Base-by-base conservation (phyloP, 768 basidiomycete species). In the Megacollybia marginata region DNA sequence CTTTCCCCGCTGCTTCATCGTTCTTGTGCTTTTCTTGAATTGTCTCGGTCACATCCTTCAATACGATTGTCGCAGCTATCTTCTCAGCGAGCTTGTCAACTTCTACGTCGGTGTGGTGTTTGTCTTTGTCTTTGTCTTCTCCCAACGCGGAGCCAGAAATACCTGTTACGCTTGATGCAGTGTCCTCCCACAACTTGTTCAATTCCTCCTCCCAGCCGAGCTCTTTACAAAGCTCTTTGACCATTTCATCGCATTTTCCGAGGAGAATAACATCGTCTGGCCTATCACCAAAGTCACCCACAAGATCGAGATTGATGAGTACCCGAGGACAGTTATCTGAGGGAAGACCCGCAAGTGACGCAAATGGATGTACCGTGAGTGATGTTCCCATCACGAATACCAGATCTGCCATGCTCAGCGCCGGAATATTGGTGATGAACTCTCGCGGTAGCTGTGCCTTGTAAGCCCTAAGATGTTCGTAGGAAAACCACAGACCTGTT, bases 351-450 rank as follows among this genome's bases (percentile, higher is more conserved):
- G 85, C 76, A 19, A 98, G 79, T 1, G 80, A 79, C 5, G 93
- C 92, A 62, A 98, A 96, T 2, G 91, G 92, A 47, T 86, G 81
- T 10, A 93, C 89, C 0, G 80, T 83, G 44, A 95, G 74, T 1
- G 92, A 94, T 0, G 94, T 97, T 23, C 94, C 93, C 56, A 96
- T 83, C 42, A 96, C 79, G 57, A 97, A 83, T 35, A 96, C 77
- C 18, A 98, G 75, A 64, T 98, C 92, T 8, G 89, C 90, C n/a
- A 71, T 53, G 5, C 59, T 58, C 31, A 96, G 62, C 16, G 70
- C 67, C 1, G 70, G 69, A 6, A 88, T 68, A 13, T 79, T 70
- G 1, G 59, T 45, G 54, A 83, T 76, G 66, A 96, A 97, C 18
- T 68, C 63, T 0, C 71, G 64, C 0, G 94, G 92, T 4, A 97